Evolutionary conservation across 2,329 filamentous ascomycete species (phyloP), one percentile per base, ranked within the genome.

Genomic region (Canariomyces notabilis): DNA sequence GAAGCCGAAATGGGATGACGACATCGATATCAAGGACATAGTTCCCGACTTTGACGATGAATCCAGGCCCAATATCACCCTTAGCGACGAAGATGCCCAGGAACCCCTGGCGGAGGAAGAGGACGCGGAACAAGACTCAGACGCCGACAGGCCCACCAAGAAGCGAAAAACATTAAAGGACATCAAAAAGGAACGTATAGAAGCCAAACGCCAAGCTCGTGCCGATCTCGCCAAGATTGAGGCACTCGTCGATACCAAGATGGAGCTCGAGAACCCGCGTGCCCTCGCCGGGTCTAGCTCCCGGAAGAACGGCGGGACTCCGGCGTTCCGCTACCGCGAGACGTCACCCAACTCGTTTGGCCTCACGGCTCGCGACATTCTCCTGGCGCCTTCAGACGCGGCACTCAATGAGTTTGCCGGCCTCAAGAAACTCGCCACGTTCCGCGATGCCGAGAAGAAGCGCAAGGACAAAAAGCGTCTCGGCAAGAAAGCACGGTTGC

Each of bases 1-100:
- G 74, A 95, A 95, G 69, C 89, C 88, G 8, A 87, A 82, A 52
- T 98, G 91, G 85, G 88, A 96, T 59, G 89, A 97, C 60, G 93
- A 98, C 63, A 96, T 98, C 58, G 90, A 97, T 62, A 97, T 98
- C 70, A 89, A 86, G 51, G 91, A 95, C 64, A 76, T 96, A 41
- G 72, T 95, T 21, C 89, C 89, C 1, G 88, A 95, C 51, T 95
- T 94, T 61, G 80, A 87, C 16, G 86, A 88, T 20, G 79, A 79
- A 14, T 62, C 37, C 18, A 68, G 73, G 40, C 77, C 79, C 16
- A 68, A 70, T 1, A 67, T 85, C 49, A 69, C 69, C 1, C 68
- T 84, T 2, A 79, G 79, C 5, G 78, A 83, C 52, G 71, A 73
- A n/a, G 70, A 69, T 12, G 66, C 63, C 1, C 68, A 65, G 9